Base-by-base conservation (phyloP, 139 green algal genomes). In the Mesotaenium endlicherianum region DNA sequence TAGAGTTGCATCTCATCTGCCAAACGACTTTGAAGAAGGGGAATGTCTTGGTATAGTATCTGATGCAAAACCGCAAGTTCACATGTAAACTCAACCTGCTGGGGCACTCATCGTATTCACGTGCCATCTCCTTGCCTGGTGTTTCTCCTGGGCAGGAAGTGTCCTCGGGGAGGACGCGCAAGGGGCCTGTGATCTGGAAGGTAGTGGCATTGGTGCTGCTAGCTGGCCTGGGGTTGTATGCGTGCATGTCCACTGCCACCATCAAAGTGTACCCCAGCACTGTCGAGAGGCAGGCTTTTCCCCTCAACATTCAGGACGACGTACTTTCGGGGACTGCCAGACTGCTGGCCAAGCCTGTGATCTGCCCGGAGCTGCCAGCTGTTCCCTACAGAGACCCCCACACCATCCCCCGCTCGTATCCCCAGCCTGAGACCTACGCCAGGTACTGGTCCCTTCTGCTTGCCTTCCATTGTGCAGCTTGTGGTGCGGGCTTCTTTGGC, bases 201-300 rank as follows among this genome's bases (percentile, higher is more conserved):
- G 43, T 72, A 6, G 41, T 72, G 60, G 43, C 60, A 6, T 5
- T 72, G 5, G 43, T 72, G 17, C 5, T 72, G 17, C 8, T 72
- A 11, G 60, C 60, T 40, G 60, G 60, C 17, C 41, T 72, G 60
- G 60, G 60, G 20, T 72, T 72, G 11, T 72, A 72, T 72, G 41
- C 43, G 60, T 72, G 60, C 43, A 72, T 72, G 60, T 5, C 60
- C 6, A 72, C 60, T 5, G 43, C 43, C 11, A 72, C 36, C 11
- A n/a, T 72, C 43, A n/a, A 5, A 72, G 6, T 14, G 5, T 6
- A 72, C 8, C 11, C 60, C 8, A 72, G 11, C 17, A 72, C 60
- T 8, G 8, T 11, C 8, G 60, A 38, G 26, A 20, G 26, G 26
- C 26, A 34, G 53, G 26, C 53, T 26, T 20, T 64, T 64, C 53